Conservation (phyloP, 164 flowering plant genomes). For the Kingdonia uniflora region DNA sequence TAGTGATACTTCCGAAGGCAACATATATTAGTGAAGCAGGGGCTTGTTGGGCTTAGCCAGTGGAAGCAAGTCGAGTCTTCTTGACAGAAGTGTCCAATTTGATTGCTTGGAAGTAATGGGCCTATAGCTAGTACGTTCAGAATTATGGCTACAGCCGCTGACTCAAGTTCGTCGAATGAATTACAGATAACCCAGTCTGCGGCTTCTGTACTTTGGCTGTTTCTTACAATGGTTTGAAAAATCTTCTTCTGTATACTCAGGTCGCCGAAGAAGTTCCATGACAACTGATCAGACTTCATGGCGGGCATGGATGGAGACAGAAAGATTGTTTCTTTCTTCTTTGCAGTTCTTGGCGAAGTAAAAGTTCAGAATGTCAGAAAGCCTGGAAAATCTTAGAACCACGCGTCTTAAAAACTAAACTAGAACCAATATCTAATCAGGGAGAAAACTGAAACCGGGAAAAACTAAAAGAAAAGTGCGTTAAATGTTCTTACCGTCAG, state of each 20-base stretch:
- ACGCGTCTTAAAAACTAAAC: not conserved
- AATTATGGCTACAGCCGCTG: conserved; percentile 5
- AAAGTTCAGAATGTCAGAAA: not conserved
- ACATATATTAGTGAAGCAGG: conserved; percentile 18
- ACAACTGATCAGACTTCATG: conserved; percentile 10
- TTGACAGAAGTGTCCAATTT: conserved; percentile 10
- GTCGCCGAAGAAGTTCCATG: conserved; percentile 14
- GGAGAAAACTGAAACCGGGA: not conserved
- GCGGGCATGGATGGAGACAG: conserved; percentile 17
- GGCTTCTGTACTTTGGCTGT: conserved; percentile 5
- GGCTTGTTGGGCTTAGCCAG: conserved; percentile 24
- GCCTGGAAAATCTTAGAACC: not conserved
- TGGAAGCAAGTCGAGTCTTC: conserved; percentile 13
- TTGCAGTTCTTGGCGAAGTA: conserved; percentile 13
- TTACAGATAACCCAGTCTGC: conserved; percentile 28
- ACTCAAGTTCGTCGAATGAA: conserved; percentile 25
- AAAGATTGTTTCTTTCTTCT: conserved; percentile 7
- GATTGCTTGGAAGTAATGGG: conserved; percentile 18
- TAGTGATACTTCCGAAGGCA: conserved; percentile 21
- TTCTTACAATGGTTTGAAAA: conserved; percentile 2
- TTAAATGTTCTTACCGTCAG: too few relatives aligned
- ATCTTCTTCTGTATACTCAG: not conserved
- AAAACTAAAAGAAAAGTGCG: too few relatives aligned
- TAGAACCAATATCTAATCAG: too few relatives aligned
- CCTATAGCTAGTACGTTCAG: conserved; percentile 21